Evolutionary conservation across 2,329 filamentous ascomycete genomes (phyloP).

Genomic region (Colletotrichum sp.): DNA sequence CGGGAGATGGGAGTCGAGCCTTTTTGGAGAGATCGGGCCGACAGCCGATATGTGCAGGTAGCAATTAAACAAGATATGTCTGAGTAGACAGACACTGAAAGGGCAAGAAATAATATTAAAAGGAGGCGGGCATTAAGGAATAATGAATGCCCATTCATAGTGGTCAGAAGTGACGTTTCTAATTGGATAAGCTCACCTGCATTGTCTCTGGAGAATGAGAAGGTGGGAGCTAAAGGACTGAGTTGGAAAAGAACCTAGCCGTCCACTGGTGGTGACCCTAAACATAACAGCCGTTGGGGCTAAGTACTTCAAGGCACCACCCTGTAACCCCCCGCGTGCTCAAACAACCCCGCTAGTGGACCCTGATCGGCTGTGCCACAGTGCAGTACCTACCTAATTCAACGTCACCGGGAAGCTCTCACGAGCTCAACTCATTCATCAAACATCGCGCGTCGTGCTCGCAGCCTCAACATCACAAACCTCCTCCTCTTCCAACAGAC

Average conservation of each 20-base stretch:
- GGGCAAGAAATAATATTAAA: neutral
- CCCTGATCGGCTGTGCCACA: neutral
- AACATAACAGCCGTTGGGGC: neutral
- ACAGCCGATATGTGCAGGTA: neutral
- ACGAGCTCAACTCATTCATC: neutral
- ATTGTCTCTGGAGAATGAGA: neutral
- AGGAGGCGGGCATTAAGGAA: neutral
- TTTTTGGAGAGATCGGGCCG: slow-evolving; percentile 6
- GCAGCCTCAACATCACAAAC: neutral
- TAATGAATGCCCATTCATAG: neutral
- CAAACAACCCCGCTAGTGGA: neutral
- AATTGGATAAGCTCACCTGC: neutral
- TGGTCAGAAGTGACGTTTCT: neutral
- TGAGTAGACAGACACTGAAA: neutral
- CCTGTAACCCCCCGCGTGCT: neutral
- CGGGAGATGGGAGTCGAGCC: slow-evolving; percentile 21
- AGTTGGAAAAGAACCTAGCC: neutral
- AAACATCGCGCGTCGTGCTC: neutral
- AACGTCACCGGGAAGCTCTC: neutral
- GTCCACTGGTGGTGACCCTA: neutral
- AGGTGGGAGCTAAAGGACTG: neutral
- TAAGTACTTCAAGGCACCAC: neutral
- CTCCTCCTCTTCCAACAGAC: neutral
- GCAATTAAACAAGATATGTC: neutral
- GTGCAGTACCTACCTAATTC: neutral